These are phyloP conservation scores for Clavulina sp. DNA, from an alignment of 768 basidiomycete species.

Conservation along the genomic window DNA sequence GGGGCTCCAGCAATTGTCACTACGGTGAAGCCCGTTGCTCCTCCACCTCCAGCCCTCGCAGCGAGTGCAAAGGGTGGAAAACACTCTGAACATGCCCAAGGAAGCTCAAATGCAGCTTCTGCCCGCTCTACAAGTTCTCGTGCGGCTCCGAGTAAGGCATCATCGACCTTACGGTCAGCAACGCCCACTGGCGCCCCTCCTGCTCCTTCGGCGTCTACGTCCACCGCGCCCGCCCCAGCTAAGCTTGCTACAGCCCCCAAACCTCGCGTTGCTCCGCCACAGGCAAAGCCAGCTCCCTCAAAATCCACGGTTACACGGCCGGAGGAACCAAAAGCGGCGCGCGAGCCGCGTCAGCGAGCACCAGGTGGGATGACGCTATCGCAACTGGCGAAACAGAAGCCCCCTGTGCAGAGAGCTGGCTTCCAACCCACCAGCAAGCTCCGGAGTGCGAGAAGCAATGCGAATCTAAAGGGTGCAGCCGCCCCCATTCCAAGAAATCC, in stretches of 20 bases:
- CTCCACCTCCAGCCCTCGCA: not conserved
- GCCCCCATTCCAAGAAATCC: too few species aligned
- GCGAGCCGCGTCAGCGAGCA: conserved; percentile 1
- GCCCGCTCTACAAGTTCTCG: not conserved
- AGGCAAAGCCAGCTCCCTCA: not conserved
- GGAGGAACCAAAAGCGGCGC: not conserved
- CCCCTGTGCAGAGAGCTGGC: not conserved
- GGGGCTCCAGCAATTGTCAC: not conserved
- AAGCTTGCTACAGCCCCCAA: not conserved
- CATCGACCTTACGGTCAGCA: not conserved
- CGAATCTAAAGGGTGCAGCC: not conserved
- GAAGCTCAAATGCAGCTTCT: not conserved
- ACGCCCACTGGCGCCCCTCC: not conserved
- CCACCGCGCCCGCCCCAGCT: not conserved
- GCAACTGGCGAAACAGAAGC: conserved; percentile 10
- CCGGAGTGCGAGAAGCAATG: not conserved
- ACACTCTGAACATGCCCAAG: not conserved
- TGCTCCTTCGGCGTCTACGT: not conserved
- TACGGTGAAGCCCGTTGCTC: not conserved
- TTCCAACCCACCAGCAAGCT: not conserved
- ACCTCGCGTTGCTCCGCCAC: not conserved
- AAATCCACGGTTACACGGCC: not conserved
- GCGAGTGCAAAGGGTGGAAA: not conserved
- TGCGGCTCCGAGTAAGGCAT: not conserved
- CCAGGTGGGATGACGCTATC: conserved; percentile 7